Base-by-base conservation (phyloP, 345 rosid genomes). In the Hirschfeldia incana region DNA sequence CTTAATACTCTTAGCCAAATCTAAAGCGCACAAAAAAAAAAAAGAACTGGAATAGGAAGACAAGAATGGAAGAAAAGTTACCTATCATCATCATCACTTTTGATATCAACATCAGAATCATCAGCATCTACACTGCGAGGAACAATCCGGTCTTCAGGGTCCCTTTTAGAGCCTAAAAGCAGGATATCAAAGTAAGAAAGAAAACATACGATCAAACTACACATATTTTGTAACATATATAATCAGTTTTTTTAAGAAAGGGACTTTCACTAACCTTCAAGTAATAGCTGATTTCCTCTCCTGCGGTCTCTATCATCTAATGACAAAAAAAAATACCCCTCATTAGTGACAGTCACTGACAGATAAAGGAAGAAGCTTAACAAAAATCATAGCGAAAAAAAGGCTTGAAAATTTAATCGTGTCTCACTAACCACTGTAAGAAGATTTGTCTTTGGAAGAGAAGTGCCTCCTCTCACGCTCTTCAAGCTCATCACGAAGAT, bases 51-150 rank as follows among this genome's bases (percentile, higher is more conserved):
- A 55, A 74, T 61, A 57, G 29, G 42, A 53, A 42, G 67, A 46
- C 27, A 78, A 63, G 27, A 69, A 11, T 44, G 51, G n/a, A 44
- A 46, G 16, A 46, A 49, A 21, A 70, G 21, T 8, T 32, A 93
- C 97, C 97, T 90, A 11, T 87, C 97, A 49, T 49, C 57, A 11
- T 87, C 97, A 84, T 85, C 85, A 1, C 88, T 88, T 80, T 87
- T 86, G 69, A 78, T 83, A 64, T 94, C 97, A 67, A 87, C 88
- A 81, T 92, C 98, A 83, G 98, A 94, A 85, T 94, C 98, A 90
- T 94, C 97, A 75, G 99, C 99, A 87, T 95, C 98, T 51, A 88
- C 83, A 78, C 85, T 90, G 55, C 93, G 96, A 29, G 94, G 98
- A 62, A 88, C 65, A 65, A 87, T 87, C 62, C 99, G 92, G 28